Evolutionary conservation across 805 yeast species (phyloP), one percentile per base, ranked within the genome.

Genomic region (Candida tibetensis): DNA sequence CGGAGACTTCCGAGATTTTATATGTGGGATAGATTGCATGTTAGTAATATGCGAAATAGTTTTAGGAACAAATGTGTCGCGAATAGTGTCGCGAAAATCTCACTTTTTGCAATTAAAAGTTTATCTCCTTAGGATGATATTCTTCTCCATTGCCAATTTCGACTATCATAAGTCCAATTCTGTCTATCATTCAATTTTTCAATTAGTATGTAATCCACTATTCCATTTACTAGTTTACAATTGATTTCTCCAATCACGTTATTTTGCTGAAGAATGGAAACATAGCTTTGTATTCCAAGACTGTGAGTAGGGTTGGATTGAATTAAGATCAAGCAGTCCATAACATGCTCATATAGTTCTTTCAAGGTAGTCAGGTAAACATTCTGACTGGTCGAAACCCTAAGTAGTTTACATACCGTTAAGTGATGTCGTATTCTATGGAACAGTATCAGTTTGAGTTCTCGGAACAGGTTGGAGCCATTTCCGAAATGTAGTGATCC

Each of bases 401-500:
- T 33, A n/a, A 63, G 57, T 3, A 63, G 43, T 6, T 51, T 49
- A 17, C 40, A 41, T 10, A 45, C 29, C 2, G 37, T 36, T 15
- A 62, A 32, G 21, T 41, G 31, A 33, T 60, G 65, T 32, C 66
- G 42, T 17, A 57, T 51, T 16, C 46, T 32, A 33, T 62, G 66
- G 28, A 63, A 62, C 4, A 54, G 34, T 8, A 29, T 17, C 28
- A 19, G 34, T 31, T 30, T 19, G 9, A 27, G 23, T 17, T 30
- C 36, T 14, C 28, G 33, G 12, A 36, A 18, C 5, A 35, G 39
- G 28, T 26, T 23, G 25, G 33, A 30, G n/a, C 34, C 34, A 12
- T 27, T 21, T 17, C 14, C 15, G 4, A 21, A 10, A n/a, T n/a
- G n/a, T 10, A 21, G 7, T 7, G 25, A 21, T 21, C 25, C 10